Percentiles rank a stretch among this genome's conserved stretches.
These are phyloP conservation scores for Eimeria mitis DNA, from an alignment of 169 alveolate genomes.

Conservation along the genomic window DNA sequence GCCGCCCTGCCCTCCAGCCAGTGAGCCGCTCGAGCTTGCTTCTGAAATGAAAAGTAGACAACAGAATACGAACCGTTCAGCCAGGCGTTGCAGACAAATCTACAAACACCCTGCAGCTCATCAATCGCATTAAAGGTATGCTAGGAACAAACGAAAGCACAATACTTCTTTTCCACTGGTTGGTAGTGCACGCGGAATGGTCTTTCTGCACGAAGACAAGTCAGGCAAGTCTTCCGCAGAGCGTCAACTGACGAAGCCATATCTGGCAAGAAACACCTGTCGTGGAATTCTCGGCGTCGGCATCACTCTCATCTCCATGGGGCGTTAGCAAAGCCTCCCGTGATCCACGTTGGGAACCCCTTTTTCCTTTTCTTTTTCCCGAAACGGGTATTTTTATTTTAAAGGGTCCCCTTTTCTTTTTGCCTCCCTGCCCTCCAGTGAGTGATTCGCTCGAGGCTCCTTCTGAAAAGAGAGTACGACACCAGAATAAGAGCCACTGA, in stretches of 20 bases:
- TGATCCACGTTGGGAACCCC: not conserved
- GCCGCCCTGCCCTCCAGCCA: not conserved
- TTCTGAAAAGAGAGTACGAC: not conserved
- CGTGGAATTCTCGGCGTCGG: not conserved
- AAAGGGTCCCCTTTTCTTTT: not conserved
- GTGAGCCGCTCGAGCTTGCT: not conserved
- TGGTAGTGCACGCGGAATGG: not conserved
- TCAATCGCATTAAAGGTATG: not conserved
- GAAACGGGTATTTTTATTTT: not conserved
- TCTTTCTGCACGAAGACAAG: not conserved
- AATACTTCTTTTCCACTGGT: not conserved
- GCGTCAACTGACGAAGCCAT: not conserved
- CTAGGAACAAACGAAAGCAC: not conserved
- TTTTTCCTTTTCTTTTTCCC: not conserved
- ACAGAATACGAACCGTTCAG: not conserved
- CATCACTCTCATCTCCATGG: not conserved
- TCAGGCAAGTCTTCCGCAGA: not conserved
- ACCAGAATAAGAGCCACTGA: not conserved
- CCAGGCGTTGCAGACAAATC: not conserved
- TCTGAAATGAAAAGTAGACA: not conserved
- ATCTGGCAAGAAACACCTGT: conserved; percentile 26
- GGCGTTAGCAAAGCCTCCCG: not conserved
- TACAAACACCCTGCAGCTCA: not conserved
- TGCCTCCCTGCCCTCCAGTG: not conserved
- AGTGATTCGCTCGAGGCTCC: not conserved